Conservation (phyloP, 2,329 filamentous ascomycete genomes). For the Fusarium algeriense region DNA sequence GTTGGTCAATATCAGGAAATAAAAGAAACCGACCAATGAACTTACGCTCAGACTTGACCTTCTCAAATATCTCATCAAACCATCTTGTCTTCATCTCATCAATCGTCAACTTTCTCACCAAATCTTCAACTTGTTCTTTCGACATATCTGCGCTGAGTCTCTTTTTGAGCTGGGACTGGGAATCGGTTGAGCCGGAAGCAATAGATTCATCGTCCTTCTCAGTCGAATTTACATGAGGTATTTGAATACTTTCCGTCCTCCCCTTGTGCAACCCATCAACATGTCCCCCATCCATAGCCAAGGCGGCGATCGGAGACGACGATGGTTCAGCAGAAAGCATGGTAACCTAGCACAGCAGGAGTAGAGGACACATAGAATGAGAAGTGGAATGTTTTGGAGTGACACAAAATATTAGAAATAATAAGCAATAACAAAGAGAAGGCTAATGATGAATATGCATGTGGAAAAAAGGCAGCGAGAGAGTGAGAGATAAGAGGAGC, state of each 20-base stretch:
- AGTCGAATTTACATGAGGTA: slow-evolving; percentile 24
- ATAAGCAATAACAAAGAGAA: not conserved
- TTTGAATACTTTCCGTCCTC: slow-evolving; percentile 30
- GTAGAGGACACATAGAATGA: slow-evolving; percentile 14
- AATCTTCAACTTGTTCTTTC: slow-evolving; percentile 44
- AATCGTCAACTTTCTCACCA: slow-evolving; percentile 42
- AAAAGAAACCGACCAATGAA: not conserved
- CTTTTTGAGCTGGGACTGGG: slow-evolving; percentile 34
- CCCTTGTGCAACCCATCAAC: slow-evolving; percentile 18
- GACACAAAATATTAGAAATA: not conserved
- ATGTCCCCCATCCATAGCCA: slow-evolving; percentile 19
- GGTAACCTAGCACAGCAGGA: slow-evolving; percentile 20
- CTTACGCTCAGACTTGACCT: slow-evolving; percentile 47
- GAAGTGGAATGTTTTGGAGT: not conserved
- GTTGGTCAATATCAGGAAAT: not conserved
- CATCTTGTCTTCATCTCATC: slow-evolving; percentile 46
- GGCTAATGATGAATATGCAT: slow-evolving; percentile 5
- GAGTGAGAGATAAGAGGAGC: slow-evolving; percentile 14
- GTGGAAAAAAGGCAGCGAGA: slow-evolving; percentile 10
- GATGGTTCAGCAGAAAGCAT: slow-evolving; percentile 34
- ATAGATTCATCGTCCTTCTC: slow-evolving; percentile 28
- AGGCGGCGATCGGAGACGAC: slow-evolving; percentile 21
- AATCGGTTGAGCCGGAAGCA: slow-evolving; percentile 37
- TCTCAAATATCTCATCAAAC: slow-evolving; percentile 46
- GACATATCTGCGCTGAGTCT: slow-evolving; percentile 44